Conservation (phyloP, 305 asterid species). For the Fraxinus albicans region DNA sequence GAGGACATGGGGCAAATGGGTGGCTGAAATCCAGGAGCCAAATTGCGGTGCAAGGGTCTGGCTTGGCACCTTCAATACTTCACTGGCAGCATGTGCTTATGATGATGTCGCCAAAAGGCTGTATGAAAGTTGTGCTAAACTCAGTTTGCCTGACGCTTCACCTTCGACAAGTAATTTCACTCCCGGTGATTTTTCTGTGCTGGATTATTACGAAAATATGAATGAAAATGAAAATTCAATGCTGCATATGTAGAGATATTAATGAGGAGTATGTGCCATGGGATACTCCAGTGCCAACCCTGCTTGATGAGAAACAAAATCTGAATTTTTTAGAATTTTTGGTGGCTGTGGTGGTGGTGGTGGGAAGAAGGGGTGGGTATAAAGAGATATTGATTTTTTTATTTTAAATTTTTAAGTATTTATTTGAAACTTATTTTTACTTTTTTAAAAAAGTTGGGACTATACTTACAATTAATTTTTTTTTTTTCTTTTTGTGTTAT, state of each 20-base stretch:
- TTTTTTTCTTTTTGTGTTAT: no score
- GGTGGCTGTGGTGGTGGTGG: no score
- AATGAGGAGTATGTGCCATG: slow-evolving; percentile 36
- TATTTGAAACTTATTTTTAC: no score
- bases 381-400: no score
- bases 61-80: slow-evolving; percentile 75
- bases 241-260: slow-evolving; percentile 35
- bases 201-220: slow-evolving; percentile 6
- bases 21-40: slow-evolving; percentile 78
- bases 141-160: slow-evolving; percentile 35
- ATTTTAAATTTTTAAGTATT: no score
- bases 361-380: no score
- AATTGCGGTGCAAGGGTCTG: slow-evolving; percentile 68
- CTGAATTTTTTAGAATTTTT: slow-evolving; percentile 1
- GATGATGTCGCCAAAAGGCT: slow-evolving; percentile 60
- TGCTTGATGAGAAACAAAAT: slow-evolving; percentile 45
- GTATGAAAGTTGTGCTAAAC: slow-evolving; percentile 50
- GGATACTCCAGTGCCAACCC: slow-evolving; percentile 57
- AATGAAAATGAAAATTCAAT: slow-evolving; percentile 26
- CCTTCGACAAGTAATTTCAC: background rate
- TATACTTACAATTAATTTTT: no score
- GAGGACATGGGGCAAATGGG: slow-evolving; percentile 85
- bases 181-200: slow-evolving; percentile 4
- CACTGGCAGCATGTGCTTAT: slow-evolving; percentile 67
- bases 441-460: no score